phyloP scores from a whole-genome alignment of 352 stramenopile genomes.

The Phytophthora pistaciae region DNA sequence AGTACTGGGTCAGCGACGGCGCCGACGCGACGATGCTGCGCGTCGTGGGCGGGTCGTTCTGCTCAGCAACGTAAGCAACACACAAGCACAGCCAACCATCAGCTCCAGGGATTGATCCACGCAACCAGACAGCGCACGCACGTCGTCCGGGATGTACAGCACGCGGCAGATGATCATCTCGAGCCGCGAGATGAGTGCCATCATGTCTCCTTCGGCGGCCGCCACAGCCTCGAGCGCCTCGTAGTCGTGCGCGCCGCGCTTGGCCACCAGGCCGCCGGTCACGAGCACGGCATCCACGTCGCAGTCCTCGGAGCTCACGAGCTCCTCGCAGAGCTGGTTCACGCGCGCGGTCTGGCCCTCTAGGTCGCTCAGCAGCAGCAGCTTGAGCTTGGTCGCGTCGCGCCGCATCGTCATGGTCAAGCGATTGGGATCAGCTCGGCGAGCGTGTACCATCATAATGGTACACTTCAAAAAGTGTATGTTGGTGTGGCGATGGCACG shows the following conservation, averaged over 20 bases:
- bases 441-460: slow-evolving; percentile 17
- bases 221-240: slow-evolving; percentile 65
- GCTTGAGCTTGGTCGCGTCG: slow-evolving; percentile 57
- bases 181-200: slow-evolving; percentile 86
- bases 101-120: slow-evolving; percentile 7
- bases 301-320: slow-evolving; percentile 72
- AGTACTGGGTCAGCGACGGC: slow-evolving; percentile 86
- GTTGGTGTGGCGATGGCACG: background rate
- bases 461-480: background rate
- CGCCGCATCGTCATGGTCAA: slow-evolving; percentile 14
- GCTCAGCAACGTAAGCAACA: slow-evolving; percentile 12
- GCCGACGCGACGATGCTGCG: slow-evolving; percentile 53
- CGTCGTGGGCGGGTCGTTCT: slow-evolving; percentile 87
- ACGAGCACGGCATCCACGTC: slow-evolving; percentile 85
- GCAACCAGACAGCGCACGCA: slow-evolving; percentile 28
- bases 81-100: slow-evolving; percentile 7
- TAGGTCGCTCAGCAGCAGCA: slow-evolving; percentile 81
- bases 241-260: slow-evolving; percentile 56
- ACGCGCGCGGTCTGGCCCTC: slow-evolving; percentile 69
- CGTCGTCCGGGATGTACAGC: slow-evolving; percentile 80
- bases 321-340: slow-evolving; percentile 81
- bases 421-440: too few species aligned
- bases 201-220: slow-evolving; percentile 90
- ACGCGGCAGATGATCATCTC: slow-evolving; percentile 90
- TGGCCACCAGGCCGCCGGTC: slow-evolving; percentile 67